These are phyloP conservation scores for Alopecurus myosuroides DNA, from an alignment of 176 grass and related monocot genomes.

Conservation along the genomic window DNA sequence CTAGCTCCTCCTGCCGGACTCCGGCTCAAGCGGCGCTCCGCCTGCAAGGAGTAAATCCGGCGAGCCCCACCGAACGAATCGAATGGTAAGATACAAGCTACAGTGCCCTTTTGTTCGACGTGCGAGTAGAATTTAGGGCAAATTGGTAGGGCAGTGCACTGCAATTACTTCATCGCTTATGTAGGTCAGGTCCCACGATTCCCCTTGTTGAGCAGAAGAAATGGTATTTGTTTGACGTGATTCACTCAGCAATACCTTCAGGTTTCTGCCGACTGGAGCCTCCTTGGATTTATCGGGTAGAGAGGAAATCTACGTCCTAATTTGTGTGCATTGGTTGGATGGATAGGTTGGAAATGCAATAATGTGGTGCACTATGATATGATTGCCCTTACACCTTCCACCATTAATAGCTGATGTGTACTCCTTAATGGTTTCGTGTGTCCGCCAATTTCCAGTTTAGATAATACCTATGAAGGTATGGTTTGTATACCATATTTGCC, in stretches of 20 bases:
- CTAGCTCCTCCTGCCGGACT: conserved; percentile 14
- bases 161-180: neutral
- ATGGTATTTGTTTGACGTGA: neutral
- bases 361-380: neutral
- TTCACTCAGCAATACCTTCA: neutral
- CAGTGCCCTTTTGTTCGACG: neutral
- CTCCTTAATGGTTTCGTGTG: neutral
- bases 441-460: neutral
- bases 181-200: neutral
- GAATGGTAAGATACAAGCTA: neutral
- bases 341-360: neutral
- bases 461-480: too few species aligned
- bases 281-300: neutral
- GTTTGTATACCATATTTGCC: too few species aligned
- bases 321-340: neutral
- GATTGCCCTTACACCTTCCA: neutral
- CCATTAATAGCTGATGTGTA: neutral
- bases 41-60: conserved; percentile 1
- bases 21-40: conserved; percentile 33
- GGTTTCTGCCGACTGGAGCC: neutral
- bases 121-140: neutral
- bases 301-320: neutral
- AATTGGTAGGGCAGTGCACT: neutral
- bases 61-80: conserved; percentile 1
- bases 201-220: neutral